A percentile compares a stretch with the other conserved stretches of the same genome.
Conservation (phyloP, 1,139 yeast species). For the Geotrichum restrictum region DNA sequence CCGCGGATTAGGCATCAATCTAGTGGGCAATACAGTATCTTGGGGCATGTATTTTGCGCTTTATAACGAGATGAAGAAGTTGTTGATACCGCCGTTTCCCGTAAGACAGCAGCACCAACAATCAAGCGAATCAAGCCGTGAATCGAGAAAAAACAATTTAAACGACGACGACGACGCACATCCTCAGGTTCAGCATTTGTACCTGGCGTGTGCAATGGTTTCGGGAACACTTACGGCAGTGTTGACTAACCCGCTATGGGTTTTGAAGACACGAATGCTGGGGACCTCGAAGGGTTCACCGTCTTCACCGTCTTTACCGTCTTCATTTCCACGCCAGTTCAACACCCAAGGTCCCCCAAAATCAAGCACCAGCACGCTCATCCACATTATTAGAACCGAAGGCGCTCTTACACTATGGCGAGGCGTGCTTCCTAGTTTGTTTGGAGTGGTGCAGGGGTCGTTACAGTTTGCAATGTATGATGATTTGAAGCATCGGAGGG, state of each 20-base stretch:
- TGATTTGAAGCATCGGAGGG: conserved; percentile 35
- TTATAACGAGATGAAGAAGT: conserved; percentile 57
- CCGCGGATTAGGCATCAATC: conserved; percentile 76
- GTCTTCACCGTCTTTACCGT: too few species aligned
- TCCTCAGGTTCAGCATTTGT: conserved; percentile 31
- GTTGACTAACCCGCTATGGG: conserved; percentile 90
- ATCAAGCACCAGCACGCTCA: background rate
- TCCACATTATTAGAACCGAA: conserved; percentile 43
- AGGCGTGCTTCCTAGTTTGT: conserved; percentile 75
- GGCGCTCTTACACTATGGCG: conserved; percentile 74
- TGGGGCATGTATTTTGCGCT: conserved; percentile 85
- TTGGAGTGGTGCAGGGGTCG: conserved; percentile 86
- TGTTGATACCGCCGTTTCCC: conserved; percentile 11
- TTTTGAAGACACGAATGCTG: conserved; percentile 64
- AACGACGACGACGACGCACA: too few species aligned
- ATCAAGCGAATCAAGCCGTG: background rate
- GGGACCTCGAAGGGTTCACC: conserved; percentile 14
- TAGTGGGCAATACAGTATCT: conserved; percentile 77
- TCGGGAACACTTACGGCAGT: conserved; percentile 77
- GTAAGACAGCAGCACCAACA: background rate
- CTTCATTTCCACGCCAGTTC: too few species aligned
- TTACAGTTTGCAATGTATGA: conserved; percentile 84
- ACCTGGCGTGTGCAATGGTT: conserved; percentile 50
- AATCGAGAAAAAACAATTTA: too few species aligned
- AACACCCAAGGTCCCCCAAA: too few species aligned